A percentile compares a stretch with the other conserved stretches of the same genome.
These are phyloP conservation scores for Populus euphratica DNA, from an alignment of 345 rosid genomes.

Conservation along the genomic window DNA sequence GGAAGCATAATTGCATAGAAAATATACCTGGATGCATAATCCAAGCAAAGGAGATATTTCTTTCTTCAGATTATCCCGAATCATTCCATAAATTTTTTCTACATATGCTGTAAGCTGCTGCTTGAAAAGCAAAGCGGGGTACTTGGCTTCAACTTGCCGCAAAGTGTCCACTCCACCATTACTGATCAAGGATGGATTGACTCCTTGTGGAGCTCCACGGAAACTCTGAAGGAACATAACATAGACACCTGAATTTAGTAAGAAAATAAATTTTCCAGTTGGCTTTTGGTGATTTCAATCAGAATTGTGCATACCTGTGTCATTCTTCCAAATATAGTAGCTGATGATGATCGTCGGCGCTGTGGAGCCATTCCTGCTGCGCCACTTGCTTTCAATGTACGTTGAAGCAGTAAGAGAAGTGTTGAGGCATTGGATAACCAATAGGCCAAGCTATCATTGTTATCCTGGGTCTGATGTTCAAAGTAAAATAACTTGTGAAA, in stretches of 20 bases:
- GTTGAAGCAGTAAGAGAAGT: constrained; percentile 83
- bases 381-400: constrained; percentile 88
- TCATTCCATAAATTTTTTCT: constrained; percentile 95
- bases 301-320: constrained; percentile 53
- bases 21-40: constrained; percentile 84
- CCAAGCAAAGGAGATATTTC: constrained; percentile 96
- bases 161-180: constrained; percentile 60
- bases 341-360: constrained; percentile 90
- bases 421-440: constrained; percentile 97
- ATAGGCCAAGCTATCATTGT: constrained; percentile 76
- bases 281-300: neutral
- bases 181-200: constrained; percentile 65
- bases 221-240: constrained; percentile 53
- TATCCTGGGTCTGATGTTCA: constrained; percentile 69
- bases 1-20: neutral
- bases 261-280: constrained; percentile 8
- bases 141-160: constrained; percentile 94
- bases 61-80: constrained; percentile 90
- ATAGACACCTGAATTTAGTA: constrained; percentile 15
- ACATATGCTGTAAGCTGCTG: constrained; percentile 97
- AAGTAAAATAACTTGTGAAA: constrained; percentile 21
- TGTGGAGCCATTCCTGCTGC: constrained; percentile 98
- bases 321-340: constrained; percentile 91
- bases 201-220: constrained; percentile 90
- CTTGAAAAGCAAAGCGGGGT: constrained; percentile 93